A percentile compares a stretch with the other conserved stretches of the same genome.
These are phyloP conservation scores for Hemileccinum rubropunctum DNA, from an alignment of 768 basidiomycete genomes.

Conservation along the genomic window DNA sequence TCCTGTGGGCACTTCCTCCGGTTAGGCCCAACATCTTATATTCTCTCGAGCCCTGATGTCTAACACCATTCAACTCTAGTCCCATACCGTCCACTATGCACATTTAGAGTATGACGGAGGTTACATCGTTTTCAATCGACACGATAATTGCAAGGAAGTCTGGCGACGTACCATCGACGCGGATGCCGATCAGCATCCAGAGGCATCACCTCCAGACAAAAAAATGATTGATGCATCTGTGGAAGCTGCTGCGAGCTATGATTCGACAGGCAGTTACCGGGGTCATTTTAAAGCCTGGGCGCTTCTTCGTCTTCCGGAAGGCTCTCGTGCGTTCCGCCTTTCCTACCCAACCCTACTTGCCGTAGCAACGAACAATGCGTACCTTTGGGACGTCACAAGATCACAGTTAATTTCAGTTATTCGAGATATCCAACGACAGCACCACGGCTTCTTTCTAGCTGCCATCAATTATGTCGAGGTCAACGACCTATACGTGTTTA, in stretches of 20 bases:
- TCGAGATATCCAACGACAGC: conserved; percentile 18
- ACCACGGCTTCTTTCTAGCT: conserved; percentile 27
- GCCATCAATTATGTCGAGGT: conserved; percentile 66
- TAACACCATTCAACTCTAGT: conserved; percentile 7
- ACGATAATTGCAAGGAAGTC: conserved; percentile 58
- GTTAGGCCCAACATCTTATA: conserved; percentile 34
- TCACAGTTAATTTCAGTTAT: conserved; percentile 44
- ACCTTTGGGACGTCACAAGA: conserved; percentile 61
- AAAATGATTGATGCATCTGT: conserved; percentile 23
- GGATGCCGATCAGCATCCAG: conserved; percentile 17
- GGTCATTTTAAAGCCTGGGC: conserved; percentile 68
- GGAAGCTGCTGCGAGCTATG: conserved; percentile 17
- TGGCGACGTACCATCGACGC: conserved; percentile 53
- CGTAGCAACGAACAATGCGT: conserved; percentile 43
- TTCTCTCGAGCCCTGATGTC: not conserved
- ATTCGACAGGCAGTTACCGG: conserved; percentile 15
- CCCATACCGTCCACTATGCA: conserved; percentile 37
- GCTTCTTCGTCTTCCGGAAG: conserved; percentile 45
- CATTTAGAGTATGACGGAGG: conserved; percentile 76
- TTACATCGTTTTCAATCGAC: conserved; percentile 67
- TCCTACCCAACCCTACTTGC: conserved; percentile 65
- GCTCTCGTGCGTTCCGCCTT: conserved; percentile 57
- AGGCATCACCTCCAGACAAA: conserved; percentile 33
- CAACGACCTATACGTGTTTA: conserved; percentile 52
- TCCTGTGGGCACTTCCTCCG: conserved; percentile 62